Base-by-base conservation (phyloP, 202 grass and related monocot genomes). In the Zoysia matrella region DNA sequence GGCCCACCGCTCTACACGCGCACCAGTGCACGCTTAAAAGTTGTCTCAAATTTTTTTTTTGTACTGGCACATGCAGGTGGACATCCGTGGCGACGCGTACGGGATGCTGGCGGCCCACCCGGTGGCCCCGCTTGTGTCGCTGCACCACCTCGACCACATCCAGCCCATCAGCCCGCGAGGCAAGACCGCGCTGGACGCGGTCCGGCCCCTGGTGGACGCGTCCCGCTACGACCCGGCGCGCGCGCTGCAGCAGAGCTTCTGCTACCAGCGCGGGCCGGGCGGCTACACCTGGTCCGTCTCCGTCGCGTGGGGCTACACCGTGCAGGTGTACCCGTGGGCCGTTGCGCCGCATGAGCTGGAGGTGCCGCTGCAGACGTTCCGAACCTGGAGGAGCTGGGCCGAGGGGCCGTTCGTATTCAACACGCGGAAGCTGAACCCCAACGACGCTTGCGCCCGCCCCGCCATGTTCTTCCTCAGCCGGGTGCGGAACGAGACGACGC, bases 61-160 rank as follows among this genome's bases (percentile, higher is more conserved):
- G 11, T 12, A 64, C 60, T 47, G 49, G 14, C 50, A 66, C 50
- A 72, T 11, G 69, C 87, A 99, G 96, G 75, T 99, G 75, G 96
- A 99, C 74, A 43, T 99, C 14, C 85, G 89, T 52, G 91, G 89
- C 39, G 96, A 99, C 55, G 85, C 88, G 56, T 99, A 96, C 71
- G 93, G 96, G 40, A 80, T 95, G 80, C 86, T 99, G 9, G 92
- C 96, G 12, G 93, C 96, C 11, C 96, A 99, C 87, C 96, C 22
- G 22, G 22, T 30, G 22, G 22, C 22, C 22, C 22, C 22, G 22
- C 22, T 30, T 30, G 22, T 30, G 22, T 30, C 22, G 22, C 22
- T 30, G 22, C 22, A 30, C 22, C 22, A 30, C 22, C 22, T 30
- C 22, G 22, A 30, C 22, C 22, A 30, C 22, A 30, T 30, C 22